Evolutionary conservation across 352 stramenopile genomes (phyloP).

Genomic region (Globisporangium nunn): DNA sequence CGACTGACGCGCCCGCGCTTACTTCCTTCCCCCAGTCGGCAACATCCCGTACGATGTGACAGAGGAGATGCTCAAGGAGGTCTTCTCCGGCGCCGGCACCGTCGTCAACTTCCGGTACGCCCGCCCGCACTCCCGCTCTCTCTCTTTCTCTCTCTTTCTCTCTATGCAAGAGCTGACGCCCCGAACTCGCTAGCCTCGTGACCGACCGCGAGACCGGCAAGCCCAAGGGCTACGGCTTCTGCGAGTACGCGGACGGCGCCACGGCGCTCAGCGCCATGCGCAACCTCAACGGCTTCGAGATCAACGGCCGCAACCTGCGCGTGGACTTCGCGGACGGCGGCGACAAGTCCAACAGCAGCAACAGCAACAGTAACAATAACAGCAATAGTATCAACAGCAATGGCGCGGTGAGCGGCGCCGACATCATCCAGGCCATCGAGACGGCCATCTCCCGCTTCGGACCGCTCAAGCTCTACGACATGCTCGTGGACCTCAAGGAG

Average conservation of each 20-base stretch:
- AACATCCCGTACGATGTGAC: constrained; percentile 88
- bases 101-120: constrained; percentile 80
- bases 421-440: constrained; percentile 76
- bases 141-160: not conserved
- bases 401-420: constrained; percentile 68
- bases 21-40: constrained; percentile 34
- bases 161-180: not conserved
- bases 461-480: constrained; percentile 78
- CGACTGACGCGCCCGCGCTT: not conserved
- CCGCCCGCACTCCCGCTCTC: not conserved
- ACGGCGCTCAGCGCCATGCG: constrained; percentile 75
- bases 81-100: constrained; percentile 78
- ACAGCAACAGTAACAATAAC: constrained; percentile 33
- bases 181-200: constrained; percentile 36
- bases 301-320: constrained; percentile 77
- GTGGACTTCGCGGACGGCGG: constrained; percentile 40
- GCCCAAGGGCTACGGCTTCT: constrained; percentile 83
- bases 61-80: constrained; percentile 82
- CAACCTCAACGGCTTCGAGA: constrained; percentile 81
- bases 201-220: constrained; percentile 81
- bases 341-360: constrained; percentile 15
- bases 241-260: constrained; percentile 74
- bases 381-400: constrained; percentile 23
- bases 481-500: constrained; percentile 74
- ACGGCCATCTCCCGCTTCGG: constrained; percentile 56